Evolutionary conservation across 2,329 filamentous ascomycete genomes (phyloP).

Genomic region (Pseudopyrenochaeta lycopersici): DNA sequence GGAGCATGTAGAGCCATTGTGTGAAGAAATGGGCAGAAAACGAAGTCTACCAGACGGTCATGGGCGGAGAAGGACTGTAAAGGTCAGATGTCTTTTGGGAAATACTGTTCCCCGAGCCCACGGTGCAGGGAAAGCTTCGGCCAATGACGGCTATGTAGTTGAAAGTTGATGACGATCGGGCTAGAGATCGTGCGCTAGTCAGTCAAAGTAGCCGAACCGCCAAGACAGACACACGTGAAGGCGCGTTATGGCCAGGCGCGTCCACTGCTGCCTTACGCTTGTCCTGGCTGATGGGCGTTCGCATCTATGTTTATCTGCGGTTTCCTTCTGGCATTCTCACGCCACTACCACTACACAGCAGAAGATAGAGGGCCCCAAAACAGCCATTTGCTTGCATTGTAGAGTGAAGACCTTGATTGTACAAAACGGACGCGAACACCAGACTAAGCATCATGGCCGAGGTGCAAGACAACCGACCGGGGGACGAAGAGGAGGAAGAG

Average conservation of each 20-base stretch:
- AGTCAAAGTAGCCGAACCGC: not conserved
- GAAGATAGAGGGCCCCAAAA: not conserved
- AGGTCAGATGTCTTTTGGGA: conserved; percentile 31
- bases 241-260: conserved; percentile 33
- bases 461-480: conserved; percentile 37
- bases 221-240: conserved; percentile 25
- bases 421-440: not conserved
- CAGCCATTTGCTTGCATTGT: no score
- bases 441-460: conserved; percentile 39
- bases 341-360: not conserved
- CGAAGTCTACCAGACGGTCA: not conserved
- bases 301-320: not conserved
- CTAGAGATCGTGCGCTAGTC: conserved; percentile 21
- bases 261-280: conserved; percentile 23
- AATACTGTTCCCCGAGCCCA: conserved; percentile 11
- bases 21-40: conserved; percentile 12
- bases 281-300: not conserved
- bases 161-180: conserved; percentile 35
- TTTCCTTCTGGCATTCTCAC: not conserved
- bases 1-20: conserved; percentile 52
- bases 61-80: conserved; percentile 8
- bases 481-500: conserved; percentile 72
- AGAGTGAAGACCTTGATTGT: not conserved
- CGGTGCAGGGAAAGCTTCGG: conserved; percentile 18
- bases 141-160: conserved; percentile 34